Percentiles rank a stretch among this genome's conserved stretches.
phyloP scores from a whole-genome alignment of 495 filamentous ascomycete species.

The Cairneyella variabilis region DNA sequence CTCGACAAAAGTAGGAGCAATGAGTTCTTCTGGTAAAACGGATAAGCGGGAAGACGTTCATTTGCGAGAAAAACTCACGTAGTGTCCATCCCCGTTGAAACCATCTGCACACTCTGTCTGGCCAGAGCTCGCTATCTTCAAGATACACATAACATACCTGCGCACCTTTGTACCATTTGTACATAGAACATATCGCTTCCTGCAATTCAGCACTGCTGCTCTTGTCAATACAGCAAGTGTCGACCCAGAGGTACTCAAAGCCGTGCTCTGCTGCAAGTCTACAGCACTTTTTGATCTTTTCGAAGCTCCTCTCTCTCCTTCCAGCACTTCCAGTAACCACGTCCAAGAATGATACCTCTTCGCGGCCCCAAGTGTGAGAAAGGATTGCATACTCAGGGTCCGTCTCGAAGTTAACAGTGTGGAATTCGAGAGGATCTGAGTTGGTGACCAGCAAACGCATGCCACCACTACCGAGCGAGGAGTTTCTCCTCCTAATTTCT shows the following conservation, averaged over 20 bases:
- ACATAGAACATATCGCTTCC: conserved; percentile 47
- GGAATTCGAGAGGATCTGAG: not conserved
- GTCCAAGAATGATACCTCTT: conserved; percentile 23
- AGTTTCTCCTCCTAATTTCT: no score
- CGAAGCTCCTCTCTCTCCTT: not conserved
- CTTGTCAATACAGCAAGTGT: conserved; percentile 39
- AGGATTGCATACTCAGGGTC: conserved; percentile 24
- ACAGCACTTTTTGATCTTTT: conserved; percentile 8
- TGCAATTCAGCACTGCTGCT: conserved; percentile 36
- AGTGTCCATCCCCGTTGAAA: no score
- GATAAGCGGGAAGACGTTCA: no score
- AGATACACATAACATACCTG: conserved; percentile 34
- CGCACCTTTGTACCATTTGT: conserved; percentile 32
- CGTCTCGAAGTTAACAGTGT: not conserved
- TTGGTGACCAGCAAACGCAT: not conserved
- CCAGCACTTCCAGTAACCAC: conserved; percentile 1
- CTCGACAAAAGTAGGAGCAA: not conserved
- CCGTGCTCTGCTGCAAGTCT: not conserved
- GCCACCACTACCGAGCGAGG: no score
- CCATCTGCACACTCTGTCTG: no score
- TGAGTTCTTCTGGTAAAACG: not conserved
- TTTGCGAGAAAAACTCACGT: no score
- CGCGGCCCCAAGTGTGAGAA: conserved; percentile 27
- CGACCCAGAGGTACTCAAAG: conserved; percentile 23
- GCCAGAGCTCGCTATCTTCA: conserved; percentile 14